Conservation (phyloP, 2,329 filamentous ascomycete genomes). For the Domatiomyces catenatus region DNA sequence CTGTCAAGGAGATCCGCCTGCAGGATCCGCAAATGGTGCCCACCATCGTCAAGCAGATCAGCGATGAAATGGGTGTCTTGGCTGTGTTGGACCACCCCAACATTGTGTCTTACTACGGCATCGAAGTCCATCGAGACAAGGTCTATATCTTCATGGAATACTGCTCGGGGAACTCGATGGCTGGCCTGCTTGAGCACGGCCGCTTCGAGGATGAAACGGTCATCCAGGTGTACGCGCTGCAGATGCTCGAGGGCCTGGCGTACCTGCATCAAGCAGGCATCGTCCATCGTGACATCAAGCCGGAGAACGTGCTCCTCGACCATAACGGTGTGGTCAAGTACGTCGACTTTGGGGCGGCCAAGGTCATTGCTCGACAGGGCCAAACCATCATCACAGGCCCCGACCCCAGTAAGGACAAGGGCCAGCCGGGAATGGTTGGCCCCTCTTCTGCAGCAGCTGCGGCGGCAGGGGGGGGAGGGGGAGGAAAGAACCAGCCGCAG, state of each 20-base stretch:
- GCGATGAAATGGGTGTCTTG: slow-evolving; percentile 91
- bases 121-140: slow-evolving; percentile 94
- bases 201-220: slow-evolving; percentile 96
- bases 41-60: slow-evolving; percentile 81
- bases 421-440: slow-evolving; percentile 7
- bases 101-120: slow-evolving; percentile 92
- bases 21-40: slow-evolving; percentile 95
- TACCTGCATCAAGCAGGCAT: slow-evolving; percentile 88
- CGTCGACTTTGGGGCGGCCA: slow-evolving; percentile 94
- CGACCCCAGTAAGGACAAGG: slow-evolving; percentile 25
- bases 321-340: slow-evolving; percentile 98
- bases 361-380: slow-evolving; percentile 86
- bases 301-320: slow-evolving; percentile 91
- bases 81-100: slow-evolving; percentile 95
- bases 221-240: slow-evolving; percentile 88
- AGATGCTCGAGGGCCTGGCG: slow-evolving; percentile 81
- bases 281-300: slow-evolving; percentile 93
- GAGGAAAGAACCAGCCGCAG: slow-evolving; percentile 41
- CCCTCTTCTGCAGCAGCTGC: slow-evolving; percentile 15
- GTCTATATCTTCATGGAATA: slow-evolving; percentile 99
- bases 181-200: slow-evolving; percentile 79
- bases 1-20: slow-evolving; percentile 93
- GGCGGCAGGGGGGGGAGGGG: slow-evolving; percentile 25
- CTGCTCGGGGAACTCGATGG: slow-evolving; percentile 86
- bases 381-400: slow-evolving; percentile 58